These are phyloP conservation scores for Taphrina communis DNA, from an alignment of 1,139 yeast genomes.

Conservation along the genomic window DNA sequence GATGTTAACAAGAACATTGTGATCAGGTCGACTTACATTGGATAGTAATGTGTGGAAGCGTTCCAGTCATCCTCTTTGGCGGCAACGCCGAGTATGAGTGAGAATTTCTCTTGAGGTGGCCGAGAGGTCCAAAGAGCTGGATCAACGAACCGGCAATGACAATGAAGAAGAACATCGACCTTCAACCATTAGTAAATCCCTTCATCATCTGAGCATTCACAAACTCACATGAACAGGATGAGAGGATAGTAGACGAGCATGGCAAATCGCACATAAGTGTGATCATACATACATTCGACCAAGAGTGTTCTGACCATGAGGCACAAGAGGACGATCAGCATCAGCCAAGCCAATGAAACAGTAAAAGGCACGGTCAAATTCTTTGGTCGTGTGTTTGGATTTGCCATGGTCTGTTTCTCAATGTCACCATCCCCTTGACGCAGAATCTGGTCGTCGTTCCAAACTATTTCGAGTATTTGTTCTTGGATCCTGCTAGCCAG, in stretches of 20 bases:
- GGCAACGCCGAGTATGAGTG: slow-evolving; percentile 33
- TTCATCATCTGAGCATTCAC: not conserved
- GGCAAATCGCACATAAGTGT: slow-evolving; percentile 31
- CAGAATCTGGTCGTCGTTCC: slow-evolving; percentile 29
- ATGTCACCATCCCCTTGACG: slow-evolving; percentile 25
- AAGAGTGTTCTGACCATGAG: slow-evolving; percentile 9
- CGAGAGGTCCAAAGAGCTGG: slow-evolving; percentile 38
- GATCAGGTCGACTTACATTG: slow-evolving; percentile 20
- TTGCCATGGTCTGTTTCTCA: slow-evolving; percentile 16
- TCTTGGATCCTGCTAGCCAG: slow-evolving; percentile 37
- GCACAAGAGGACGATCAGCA: slow-evolving; percentile 14
- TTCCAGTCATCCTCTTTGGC: slow-evolving; percentile 40
- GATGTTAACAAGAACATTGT: not conserved
- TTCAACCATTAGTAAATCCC: not conserved
- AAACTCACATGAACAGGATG: slow-evolving; percentile 21
- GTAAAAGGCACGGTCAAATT: slow-evolving; percentile 1
- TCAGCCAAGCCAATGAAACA: slow-evolving; percentile 7
- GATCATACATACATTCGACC: slow-evolving; percentile 32
- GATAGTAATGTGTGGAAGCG: slow-evolving; percentile 42
- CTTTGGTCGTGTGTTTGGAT: slow-evolving; percentile 12
- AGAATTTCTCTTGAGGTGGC: slow-evolving; percentile 37
- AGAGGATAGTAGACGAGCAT: slow-evolving; percentile 30
- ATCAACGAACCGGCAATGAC: slow-evolving; percentile 32
- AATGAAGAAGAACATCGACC: slow-evolving; percentile 37
- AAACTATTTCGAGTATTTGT: slow-evolving; percentile 19